Percentiles rank a stretch among this genome's conserved stretches.
Conservation (phyloP, 257 asterid species). For the Ilex asprella region DNA sequence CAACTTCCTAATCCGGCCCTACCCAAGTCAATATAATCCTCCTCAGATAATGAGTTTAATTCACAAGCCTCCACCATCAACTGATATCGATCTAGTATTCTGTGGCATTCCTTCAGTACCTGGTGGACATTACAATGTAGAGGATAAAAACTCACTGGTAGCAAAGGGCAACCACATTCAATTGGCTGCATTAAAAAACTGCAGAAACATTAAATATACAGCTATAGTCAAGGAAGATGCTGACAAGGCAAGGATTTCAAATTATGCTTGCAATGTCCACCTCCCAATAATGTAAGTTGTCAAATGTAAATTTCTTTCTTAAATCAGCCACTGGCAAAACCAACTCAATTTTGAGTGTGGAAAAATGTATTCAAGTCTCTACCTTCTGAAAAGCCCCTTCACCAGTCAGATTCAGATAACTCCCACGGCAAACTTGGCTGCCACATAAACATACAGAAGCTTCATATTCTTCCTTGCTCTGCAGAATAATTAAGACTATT, state of each 20-base stretch:
- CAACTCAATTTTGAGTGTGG: conserved; percentile 3
- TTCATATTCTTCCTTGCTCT: conserved; percentile 99
- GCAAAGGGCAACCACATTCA: too few species aligned
- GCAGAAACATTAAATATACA: too few species aligned
- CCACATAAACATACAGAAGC: conserved; percentile 99
- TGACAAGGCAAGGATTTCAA: too few species aligned
- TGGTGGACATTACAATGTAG: conserved; percentile 19
- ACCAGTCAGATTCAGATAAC: conserved; percentile 88
- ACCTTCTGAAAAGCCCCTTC: conserved; percentile 98
- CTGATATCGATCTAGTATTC: conserved; percentile 76
- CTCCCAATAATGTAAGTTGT: too few species aligned
- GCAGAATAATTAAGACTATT: conserved; percentile 15
- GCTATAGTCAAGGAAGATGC: too few species aligned
- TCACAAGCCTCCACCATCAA: conserved; percentile 94
- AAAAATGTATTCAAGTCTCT: conserved; percentile 16
- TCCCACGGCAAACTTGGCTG: conserved; percentile 98
- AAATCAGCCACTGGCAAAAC: neutral
- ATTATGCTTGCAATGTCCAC: too few species aligned
- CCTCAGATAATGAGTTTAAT: conserved; percentile 84
- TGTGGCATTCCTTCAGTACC: conserved; percentile 88
- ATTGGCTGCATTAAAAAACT: too few species aligned
- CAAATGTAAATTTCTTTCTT: neutral
- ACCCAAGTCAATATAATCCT: conserved; percentile 83
- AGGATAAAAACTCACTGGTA: conserved; percentile 1
- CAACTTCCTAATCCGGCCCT: conserved; percentile 99